Evolutionary conservation across 768 basidiomycete genomes (phyloP).

Genomic region (Pulveroboletus sp.): DNA sequence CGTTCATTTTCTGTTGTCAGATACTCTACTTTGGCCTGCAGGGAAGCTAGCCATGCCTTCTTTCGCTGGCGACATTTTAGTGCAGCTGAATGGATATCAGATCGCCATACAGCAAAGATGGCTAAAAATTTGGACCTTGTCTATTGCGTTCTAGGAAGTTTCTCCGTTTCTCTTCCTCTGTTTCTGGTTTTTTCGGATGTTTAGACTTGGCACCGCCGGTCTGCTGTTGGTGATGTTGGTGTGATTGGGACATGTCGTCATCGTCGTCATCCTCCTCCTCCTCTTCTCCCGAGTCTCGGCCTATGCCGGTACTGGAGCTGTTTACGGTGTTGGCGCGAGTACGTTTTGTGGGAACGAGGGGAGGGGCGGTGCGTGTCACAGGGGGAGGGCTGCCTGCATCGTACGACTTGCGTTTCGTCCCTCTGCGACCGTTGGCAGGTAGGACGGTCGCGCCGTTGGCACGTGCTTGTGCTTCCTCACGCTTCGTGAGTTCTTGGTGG

Average conservation of each 20-base stretch:
- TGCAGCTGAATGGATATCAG: conserved; percentile 59
- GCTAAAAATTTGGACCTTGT: conserved; percentile 62
- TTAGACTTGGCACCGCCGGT: conserved; percentile 19
- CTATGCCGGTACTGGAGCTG: conserved; percentile 27
- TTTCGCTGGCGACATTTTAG: conserved; percentile 99
- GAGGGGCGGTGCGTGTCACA: conserved; percentile 22
- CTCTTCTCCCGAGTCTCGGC: conserved; percentile 37
- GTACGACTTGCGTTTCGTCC: conserved; percentile 68
- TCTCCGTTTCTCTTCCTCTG: conserved; percentile 95
- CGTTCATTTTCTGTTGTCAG: conserved; percentile 94
- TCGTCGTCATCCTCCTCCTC: conserved; percentile 42
- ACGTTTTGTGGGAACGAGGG: conserved; percentile 32
- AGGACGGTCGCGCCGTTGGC: conserved; percentile 40
- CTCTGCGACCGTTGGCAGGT: conserved; percentile 40
- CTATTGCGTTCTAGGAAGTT: conserved; percentile 97
- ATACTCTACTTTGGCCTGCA: conserved; percentile 93
- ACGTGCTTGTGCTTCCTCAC: conserved; percentile 81
- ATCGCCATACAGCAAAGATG: background rate
- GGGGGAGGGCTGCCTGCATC: conserved; percentile 41
- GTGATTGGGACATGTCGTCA: conserved; percentile 27
- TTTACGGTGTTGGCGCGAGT: conserved; percentile 36
- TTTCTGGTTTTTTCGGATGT: conserved; percentile 76
- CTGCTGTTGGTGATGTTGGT: conserved; percentile 21
- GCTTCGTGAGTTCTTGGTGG: conserved; percentile 93
- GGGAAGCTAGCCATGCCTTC: conserved; percentile 92